These are phyloP conservation scores for Triangularia verruculosa DNA, from an alignment of 2,329 filamentous ascomycete genomes.

Conservation along the genomic window DNA sequence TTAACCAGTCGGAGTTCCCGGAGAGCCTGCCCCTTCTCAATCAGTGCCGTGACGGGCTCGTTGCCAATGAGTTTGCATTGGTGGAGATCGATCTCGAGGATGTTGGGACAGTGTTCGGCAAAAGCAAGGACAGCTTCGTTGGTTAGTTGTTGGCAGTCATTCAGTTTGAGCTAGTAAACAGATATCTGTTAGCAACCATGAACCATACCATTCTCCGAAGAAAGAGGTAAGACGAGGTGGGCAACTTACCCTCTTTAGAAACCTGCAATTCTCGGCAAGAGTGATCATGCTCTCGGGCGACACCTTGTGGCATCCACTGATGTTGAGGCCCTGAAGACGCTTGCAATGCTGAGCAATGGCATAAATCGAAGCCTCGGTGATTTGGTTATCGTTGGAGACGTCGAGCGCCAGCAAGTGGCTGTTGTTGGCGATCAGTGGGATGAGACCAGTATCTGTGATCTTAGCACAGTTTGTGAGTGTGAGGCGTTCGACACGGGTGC, in stretches of 20 bases:
- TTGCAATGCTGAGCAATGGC: constrained; percentile 78
- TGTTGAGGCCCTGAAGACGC: constrained; percentile 86
- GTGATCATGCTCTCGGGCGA: constrained; percentile 81
- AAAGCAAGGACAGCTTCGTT: constrained; percentile 82
- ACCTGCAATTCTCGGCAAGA: constrained; percentile 77
- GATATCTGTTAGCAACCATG: constrained; percentile 9
- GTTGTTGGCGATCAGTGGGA: constrained; percentile 75
- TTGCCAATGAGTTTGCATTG: constrained; percentile 80
- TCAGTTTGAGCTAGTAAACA: constrained; percentile 74
- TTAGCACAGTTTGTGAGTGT: constrained; percentile 87
- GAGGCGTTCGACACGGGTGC: constrained; percentile 87
- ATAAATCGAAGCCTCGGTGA: constrained; percentile 78
- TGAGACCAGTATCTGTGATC: constrained; percentile 80
- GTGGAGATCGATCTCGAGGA: constrained; percentile 94
- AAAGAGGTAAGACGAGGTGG: not conserved
- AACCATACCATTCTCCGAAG: not conserved
- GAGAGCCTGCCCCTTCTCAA: constrained; percentile 76
- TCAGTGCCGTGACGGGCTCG: constrained; percentile 74
- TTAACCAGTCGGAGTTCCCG: constrained; percentile 85
- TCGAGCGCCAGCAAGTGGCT: constrained; percentile 82
- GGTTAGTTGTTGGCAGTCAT: constrained; percentile 81
- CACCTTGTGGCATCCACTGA: constrained; percentile 79
- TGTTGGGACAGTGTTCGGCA: constrained; percentile 82
- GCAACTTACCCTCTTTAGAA: constrained; percentile 74
- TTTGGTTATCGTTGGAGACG: constrained; percentile 77